A percentile compares a stretch with the other conserved stretches of the same genome.
phyloP scores from a whole-genome alignment of 257 asterid species.

The Misopates orontium region DNA sequence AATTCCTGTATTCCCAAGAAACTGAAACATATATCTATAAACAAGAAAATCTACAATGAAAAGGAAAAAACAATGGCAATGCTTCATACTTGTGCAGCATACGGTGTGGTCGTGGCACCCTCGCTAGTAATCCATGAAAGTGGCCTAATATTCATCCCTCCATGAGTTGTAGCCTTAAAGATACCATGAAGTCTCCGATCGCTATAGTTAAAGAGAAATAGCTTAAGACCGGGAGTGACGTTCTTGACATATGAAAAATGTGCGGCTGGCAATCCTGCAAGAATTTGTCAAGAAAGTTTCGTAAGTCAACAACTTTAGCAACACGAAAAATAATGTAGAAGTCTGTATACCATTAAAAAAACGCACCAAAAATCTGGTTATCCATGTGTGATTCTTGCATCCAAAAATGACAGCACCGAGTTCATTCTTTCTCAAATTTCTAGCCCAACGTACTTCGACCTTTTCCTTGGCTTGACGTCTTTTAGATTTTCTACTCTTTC shows the following conservation, averaged over 20 bases:
- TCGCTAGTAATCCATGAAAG: slow-evolving; percentile 53
- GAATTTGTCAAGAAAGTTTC: slow-evolving; percentile 22
- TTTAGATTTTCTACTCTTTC: no score
- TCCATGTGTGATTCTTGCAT: no score
- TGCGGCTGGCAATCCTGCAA: slow-evolving; percentile 60
- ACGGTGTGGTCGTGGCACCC: slow-evolving; percentile 42
- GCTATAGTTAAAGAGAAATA: slow-evolving; percentile 75
- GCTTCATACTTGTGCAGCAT: slow-evolving; percentile 64
- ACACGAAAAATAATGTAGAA: slow-evolving; percentile 1
- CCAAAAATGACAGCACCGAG: no score
- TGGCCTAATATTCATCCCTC: slow-evolving; percentile 48
- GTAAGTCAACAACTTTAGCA: background rate
- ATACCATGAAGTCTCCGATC: slow-evolving; percentile 72
- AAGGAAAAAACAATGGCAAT: background rate
- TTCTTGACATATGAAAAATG: slow-evolving; percentile 66
- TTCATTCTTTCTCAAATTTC: no score
- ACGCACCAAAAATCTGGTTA: no score
- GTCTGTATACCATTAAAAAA: no score
- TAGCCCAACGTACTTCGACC: no score
- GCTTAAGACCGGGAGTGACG: slow-evolving; percentile 49
- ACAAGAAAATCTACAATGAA: background rate
- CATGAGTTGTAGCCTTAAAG: slow-evolving; percentile 59
- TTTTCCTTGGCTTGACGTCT: no score
- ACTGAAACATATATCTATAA: background rate
- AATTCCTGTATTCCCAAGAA: no score